Evolutionary conservation across 768 basidiomycete genomes (phyloP).

Genomic region (Daedaleopsis sinensis): DNA sequence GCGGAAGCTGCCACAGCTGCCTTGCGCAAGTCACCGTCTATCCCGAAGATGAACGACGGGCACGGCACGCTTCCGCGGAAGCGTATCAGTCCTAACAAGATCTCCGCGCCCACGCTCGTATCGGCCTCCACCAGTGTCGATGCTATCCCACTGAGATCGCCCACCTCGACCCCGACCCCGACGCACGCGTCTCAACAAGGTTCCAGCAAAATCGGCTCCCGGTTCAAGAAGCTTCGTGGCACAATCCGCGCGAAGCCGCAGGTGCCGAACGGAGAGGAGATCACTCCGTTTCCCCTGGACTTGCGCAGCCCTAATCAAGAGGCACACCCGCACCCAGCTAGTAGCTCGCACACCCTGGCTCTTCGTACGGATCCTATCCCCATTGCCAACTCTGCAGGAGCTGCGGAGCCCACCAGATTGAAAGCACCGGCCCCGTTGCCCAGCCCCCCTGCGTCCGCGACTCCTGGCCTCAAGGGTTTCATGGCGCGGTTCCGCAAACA

Average conservation of each 20-base stretch:
- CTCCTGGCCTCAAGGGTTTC: constrained; percentile 77
- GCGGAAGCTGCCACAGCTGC: constrained; percentile 56
- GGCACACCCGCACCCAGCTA: constrained; percentile 36
- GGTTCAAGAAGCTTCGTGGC: constrained; percentile 73
- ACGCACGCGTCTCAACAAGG: constrained; percentile 19
- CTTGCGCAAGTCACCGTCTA: constrained; percentile 44
- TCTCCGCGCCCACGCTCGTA: constrained; percentile 43
- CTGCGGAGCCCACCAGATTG: constrained; percentile 55
- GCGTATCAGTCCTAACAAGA: constrained; percentile 40
- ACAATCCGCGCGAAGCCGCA: constrained; percentile 62
- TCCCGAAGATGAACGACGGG: constrained; percentile 32
- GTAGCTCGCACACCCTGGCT: constrained; percentile 36
- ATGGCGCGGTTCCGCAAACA: constrained; percentile 73
- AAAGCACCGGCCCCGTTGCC: constrained; percentile 47
- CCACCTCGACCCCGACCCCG: constrained; percentile 25
- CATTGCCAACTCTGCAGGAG: constrained; percentile 37
- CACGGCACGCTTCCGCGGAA: constrained; percentile 28
- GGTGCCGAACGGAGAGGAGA: constrained; percentile 51
- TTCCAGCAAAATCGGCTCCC: constrained; percentile 59
- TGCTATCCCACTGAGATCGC: constrained; percentile 33
- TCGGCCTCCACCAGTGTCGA: constrained; percentile 44
- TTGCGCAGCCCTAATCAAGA: constrained; percentile 35
- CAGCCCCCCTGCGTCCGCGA: constrained; percentile 70
- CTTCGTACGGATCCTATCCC: constrained; percentile 26
- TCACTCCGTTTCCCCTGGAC: constrained; percentile 47